Evolutionary conservation across 768 basidiomycete genomes (phyloP).

Genomic region (Kwoniella heveanensis): DNA sequence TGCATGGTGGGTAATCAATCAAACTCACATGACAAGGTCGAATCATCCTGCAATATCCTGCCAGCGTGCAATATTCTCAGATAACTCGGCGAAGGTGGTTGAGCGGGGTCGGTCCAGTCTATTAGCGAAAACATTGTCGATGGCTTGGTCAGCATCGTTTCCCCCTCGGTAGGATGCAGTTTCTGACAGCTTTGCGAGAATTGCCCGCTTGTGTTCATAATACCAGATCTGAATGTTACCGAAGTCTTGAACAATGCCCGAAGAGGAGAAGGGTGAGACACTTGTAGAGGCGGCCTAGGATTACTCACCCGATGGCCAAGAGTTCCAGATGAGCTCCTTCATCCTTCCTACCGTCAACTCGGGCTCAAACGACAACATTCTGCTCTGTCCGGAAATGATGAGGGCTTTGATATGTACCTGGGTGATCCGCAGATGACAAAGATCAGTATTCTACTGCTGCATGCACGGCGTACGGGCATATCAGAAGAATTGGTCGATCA

Average conservation of each 20-base stretch:
- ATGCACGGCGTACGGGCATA: too few species aligned
- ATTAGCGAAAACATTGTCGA: not conserved
- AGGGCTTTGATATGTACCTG: slow-evolving; percentile 50
- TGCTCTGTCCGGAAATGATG: slow-evolving; percentile 52
- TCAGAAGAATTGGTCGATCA: too few species aligned
- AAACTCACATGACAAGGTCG: slow-evolving; percentile 43
- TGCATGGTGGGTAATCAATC: too few species aligned
- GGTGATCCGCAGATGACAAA: too few species aligned
- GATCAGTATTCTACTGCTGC: too few species aligned
- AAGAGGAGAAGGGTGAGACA: too few species aligned
- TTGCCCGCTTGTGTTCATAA: too few species aligned
- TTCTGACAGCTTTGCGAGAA: too few species aligned
- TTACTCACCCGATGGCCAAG: slow-evolving; percentile 29
- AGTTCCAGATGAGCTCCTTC: slow-evolving; percentile 33
- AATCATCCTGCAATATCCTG: slow-evolving; percentile 49
- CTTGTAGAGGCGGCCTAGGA: not conserved
- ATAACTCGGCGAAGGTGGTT: slow-evolving; percentile 47
- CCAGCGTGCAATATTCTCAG: slow-evolving; percentile 45
- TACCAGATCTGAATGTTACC: too few species aligned
- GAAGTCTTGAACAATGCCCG: too few species aligned
- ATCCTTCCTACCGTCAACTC: slow-evolving; percentile 50
- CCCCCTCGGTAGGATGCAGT: too few species aligned
- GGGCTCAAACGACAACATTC: slow-evolving; percentile 52
- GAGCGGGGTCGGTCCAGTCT: slow-evolving; percentile 44
- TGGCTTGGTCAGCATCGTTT: too few species aligned